Percentiles rank a stretch among this genome's conserved stretches.
Conservation (phyloP, 805 yeast genomes). For the Lipomyces orientalis region DNA sequence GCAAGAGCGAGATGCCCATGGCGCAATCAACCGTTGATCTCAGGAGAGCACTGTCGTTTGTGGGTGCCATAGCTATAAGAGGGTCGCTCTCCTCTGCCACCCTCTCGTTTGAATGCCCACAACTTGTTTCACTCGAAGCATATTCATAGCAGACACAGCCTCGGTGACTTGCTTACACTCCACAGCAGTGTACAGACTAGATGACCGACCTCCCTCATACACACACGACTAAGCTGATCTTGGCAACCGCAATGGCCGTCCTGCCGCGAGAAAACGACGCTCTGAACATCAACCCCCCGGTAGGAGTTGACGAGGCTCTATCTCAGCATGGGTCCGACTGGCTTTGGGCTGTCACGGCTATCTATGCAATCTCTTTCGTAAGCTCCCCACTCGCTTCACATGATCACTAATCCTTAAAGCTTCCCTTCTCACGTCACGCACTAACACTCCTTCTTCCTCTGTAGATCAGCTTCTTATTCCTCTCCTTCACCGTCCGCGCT, state of each 20-base stretch:
- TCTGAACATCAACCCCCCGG: constrained; percentile 10
- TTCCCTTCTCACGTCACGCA: constrained; percentile 53
- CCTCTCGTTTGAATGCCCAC: not conserved
- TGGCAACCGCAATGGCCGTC: not conserved
- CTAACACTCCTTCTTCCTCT: constrained; percentile 24
- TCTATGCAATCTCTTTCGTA: not conserved
- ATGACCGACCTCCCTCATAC: too few relatives aligned
- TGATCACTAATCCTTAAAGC: constrained; percentile 39
- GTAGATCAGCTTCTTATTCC: constrained; percentile 44
- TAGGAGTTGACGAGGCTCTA: constrained; percentile 37
- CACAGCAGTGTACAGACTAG: not conserved
- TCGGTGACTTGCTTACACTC: not conserved
- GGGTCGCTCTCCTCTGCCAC: not conserved
- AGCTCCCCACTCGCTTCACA: not conserved
- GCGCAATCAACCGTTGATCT: not conserved
- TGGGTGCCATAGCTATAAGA: not conserved
- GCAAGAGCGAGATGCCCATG: not conserved
- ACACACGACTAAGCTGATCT: not conserved
- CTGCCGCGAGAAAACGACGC: constrained; percentile 8
- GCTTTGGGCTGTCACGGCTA: constrained; percentile 57
- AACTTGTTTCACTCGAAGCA: not conserved
- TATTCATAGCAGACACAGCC: not conserved
- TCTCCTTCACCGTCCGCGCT: constrained; percentile 42
- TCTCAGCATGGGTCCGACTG: constrained; percentile 67
- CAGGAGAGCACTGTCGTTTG: not conserved